Base-by-base conservation (phyloP, 257 asterid species). In the Solanum virginianum region DNA sequence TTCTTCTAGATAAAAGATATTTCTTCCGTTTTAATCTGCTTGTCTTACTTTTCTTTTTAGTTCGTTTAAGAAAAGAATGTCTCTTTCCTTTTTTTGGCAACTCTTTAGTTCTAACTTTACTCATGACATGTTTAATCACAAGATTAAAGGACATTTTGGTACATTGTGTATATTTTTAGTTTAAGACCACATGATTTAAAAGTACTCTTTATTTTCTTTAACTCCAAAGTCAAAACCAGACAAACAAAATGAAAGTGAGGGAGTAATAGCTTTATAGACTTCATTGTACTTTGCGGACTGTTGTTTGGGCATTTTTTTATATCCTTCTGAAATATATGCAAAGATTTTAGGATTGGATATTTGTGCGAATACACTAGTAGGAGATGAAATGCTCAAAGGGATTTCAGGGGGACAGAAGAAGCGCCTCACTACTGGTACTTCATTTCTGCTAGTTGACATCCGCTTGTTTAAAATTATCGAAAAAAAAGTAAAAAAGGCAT, bases 361-460 rank as follows among this genome's bases (percentile, higher is more conserved):
- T 56, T 96, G 99, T 88, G 98, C 97, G 45, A 94, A 94, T 89
- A 94, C 98, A 84, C 68, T 94, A 89, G 97, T 96, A 81, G 99
- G 99, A 82, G 98, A 96, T 86, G 98, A 93, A 89, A 94, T 96
- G 98, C 91, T 92, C 77, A 90, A 94, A 89, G 99, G 99, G 68
- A 94, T 96, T 86, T 96, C 99, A 15, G 99, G 99, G 81, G 99
- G 99, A 84, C 99, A 96, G 85, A 91, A 90, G 84, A 96, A 95
- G 92, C 90, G 99, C 56, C 97, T 96, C 6, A 96, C 98, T 2
- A 91, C 98, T 5, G 99, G 99, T 96, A 89, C 70, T 84, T 53
- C 56, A 60, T 83, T 85, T 85, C 77, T 51, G 47, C 72, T 72
- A 72, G 56, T 56, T 72, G 80, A 13, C 20, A 2, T 71, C 80